Evolutionary conservation across 2,329 filamentous ascomycete genomes (phyloP), one percentile per base, ranked within the genome.

Genomic region (Aureobasidium namibiae): DNA sequence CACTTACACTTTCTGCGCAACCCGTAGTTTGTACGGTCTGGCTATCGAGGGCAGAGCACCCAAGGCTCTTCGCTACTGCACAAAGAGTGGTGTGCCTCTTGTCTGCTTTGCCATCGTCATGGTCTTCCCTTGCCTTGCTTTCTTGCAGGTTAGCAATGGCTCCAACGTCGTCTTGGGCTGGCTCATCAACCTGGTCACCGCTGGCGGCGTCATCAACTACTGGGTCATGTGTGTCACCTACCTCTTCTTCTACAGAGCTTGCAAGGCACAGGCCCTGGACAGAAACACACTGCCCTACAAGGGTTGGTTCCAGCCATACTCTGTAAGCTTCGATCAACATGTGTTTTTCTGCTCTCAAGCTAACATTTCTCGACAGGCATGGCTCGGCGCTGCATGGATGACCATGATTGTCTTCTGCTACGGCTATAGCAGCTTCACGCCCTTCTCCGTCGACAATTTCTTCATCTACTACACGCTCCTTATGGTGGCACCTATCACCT

Each of bases 141-240:
- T 70, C 58, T 60, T 70, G 11, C 63, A 64, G 29, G 65, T 69
- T 13, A 62, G 61, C 26, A 63, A 54, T 21, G 61, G 65, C 18
- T 63, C 63, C 7, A 61, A 63, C 11, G 46, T 60, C 39, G 68
- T 67, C 3, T 36, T 69, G 14, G 64, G 56, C 18, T 69, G 65
- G 62, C 56, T 84, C 46, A 74, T 80, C 62, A 79, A 76, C 62
- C 72, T 84, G 9, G 78, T 82, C 67, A 83, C 80, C 2, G 81
- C 78, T 3, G 78, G 76, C 26, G 77, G 79, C 52, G 76, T 84
- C 64, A 84, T 87, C 69, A 82, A 85, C 73, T 87, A 83, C 70
- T 77, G 86, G 62, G 76, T 81, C 68, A 84, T 84, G 73, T 74
- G 73, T 52, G 68, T 80, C 26, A 85, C 81, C n/a, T 85, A 82